Percentiles rank a stretch among this genome's conserved stretches.
phyloP scores from a whole-genome alignment of 805 yeast species.

The Teunomyces panamensis region DNA sequence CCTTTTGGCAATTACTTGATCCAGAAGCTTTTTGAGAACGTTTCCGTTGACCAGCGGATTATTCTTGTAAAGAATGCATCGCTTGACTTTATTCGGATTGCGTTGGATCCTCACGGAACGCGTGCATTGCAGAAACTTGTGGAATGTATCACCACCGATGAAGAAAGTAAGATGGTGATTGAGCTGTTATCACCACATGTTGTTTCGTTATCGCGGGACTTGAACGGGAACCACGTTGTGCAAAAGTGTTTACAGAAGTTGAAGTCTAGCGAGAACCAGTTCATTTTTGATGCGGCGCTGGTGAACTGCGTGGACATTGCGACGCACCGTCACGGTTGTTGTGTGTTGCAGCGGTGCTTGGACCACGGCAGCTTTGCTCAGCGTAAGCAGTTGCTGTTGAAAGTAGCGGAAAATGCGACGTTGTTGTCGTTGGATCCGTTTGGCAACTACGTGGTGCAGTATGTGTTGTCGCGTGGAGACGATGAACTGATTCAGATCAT shows the following conservation, averaged over 20 bases:
- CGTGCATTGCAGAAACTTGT: slow-evolving; percentile 91
- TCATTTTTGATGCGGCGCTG: slow-evolving; percentile 84
- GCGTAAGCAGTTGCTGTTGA: slow-evolving; percentile 60
- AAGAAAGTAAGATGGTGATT: slow-evolving; percentile 67
- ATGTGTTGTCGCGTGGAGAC: slow-evolving; percentile 61
- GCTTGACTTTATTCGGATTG: slow-evolving; percentile 71
- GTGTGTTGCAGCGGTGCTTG: slow-evolving; percentile 91
- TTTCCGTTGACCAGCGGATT: slow-evolving; percentile 66
- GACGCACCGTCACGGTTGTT: slow-evolving; percentile 84
- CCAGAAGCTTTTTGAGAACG: slow-evolving; percentile 83
- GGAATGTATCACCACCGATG: slow-evolving; percentile 69
- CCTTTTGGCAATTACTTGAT: slow-evolving; percentile 97
- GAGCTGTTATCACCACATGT: slow-evolving; percentile 64
- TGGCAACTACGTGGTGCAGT: slow-evolving; percentile 96
- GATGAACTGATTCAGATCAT: slow-evolving; percentile 30
- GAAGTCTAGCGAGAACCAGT: slow-evolving; percentile 67
- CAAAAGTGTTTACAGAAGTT: slow-evolving; percentile 86
- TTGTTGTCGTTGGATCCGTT: slow-evolving; percentile 84
- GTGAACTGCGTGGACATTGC: slow-evolving; percentile 75
- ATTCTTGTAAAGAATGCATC: slow-evolving; percentile 68
- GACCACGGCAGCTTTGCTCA: slow-evolving; percentile 81
- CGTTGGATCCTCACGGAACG: slow-evolving; percentile 93
- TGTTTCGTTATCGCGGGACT: slow-evolving; percentile 76
- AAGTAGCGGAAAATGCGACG: slow-evolving; percentile 67
- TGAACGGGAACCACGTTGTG: slow-evolving; percentile 95